Conservation (phyloP, 148 eudicot species). For the Persicaria tinctoria region DNA sequence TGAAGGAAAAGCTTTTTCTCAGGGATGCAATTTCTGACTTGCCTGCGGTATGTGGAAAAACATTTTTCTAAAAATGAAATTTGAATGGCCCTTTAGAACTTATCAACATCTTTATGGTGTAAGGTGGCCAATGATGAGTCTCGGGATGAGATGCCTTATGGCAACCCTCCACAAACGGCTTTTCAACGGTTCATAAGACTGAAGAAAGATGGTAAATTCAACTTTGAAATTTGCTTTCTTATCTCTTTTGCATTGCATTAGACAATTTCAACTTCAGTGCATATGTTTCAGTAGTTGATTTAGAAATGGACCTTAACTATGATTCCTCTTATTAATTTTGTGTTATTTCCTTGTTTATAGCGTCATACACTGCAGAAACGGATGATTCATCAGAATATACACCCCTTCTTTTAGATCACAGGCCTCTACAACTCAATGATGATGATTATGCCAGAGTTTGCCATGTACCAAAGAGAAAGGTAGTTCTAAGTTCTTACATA, state of each 20-base stretch:
- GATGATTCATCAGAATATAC: conserved; percentile 8
- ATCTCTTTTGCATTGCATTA: background rate
- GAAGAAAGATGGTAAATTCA: conserved; percentile 39
- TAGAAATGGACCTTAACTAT: background rate
- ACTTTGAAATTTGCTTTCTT: background rate
- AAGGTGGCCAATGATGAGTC: conserved; percentile 52
- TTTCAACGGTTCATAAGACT: conserved; percentile 65
- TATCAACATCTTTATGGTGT: too few relatives aligned
- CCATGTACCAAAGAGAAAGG: conserved; percentile 64
- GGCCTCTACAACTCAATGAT: conserved; percentile 42
- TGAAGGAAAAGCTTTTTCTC: conserved; percentile 48
- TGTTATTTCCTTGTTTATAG: conserved; percentile 21
- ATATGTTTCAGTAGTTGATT: background rate
- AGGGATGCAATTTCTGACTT: conserved; percentile 77
- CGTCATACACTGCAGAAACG: conserved; percentile 23
- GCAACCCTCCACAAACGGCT: conserved; percentile 32
- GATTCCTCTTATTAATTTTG: background rate
- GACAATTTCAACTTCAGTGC: background rate
- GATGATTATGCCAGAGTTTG: conserved; percentile 74
- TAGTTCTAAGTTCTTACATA: conserved; percentile 5
- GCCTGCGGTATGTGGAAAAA: conserved; percentile 43
- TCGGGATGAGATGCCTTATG: conserved; percentile 55
- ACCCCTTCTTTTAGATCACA: conserved; percentile 49
- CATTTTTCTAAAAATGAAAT: too few relatives aligned
- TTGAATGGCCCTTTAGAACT: too few relatives aligned